These are phyloP conservation scores for Botrytis elliptica DNA, from an alignment of 2,329 filamentous ascomycete species.

Conservation along the genomic window DNA sequence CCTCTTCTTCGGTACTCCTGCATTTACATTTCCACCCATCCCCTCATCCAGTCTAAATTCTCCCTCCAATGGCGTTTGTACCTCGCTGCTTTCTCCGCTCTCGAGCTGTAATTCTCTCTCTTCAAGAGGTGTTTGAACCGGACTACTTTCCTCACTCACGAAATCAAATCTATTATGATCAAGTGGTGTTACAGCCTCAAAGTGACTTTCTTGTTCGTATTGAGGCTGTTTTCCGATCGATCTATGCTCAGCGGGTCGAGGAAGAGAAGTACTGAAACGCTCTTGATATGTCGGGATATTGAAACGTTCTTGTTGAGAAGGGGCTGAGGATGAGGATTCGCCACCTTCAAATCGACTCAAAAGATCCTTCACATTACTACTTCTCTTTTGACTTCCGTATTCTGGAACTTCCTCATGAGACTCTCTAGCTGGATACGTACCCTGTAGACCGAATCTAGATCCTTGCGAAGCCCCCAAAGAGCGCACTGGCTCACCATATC, in stretches of 20 bases:
- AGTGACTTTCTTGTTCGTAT: neutral
- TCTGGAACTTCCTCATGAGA: neutral
- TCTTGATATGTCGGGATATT: neutral
- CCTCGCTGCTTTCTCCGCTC: neutral
- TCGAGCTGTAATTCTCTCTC: neutral
- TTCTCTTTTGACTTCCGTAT: neutral
- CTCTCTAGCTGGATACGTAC: neutral
- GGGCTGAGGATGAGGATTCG: neutral
- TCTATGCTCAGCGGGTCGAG: neutral
- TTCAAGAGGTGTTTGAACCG: neutral
- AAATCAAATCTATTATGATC: neutral
- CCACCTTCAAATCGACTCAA: neutral
- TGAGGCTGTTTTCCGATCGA: neutral
- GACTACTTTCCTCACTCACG: neutral
- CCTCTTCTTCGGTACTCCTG: neutral
- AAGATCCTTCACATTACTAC: neutral
- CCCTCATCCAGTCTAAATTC: neutral
- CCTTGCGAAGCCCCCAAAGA: neutral
- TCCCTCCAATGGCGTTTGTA: neutral
- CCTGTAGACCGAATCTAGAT: neutral
- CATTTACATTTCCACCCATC: neutral
- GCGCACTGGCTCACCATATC: neutral
- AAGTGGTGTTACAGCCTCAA: neutral
- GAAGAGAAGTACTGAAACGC: neutral
- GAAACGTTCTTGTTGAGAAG: neutral